Percentiles rank a stretch among this genome's conserved stretches.
phyloP scores from a whole-genome alignment of 345 rosid species.

The Pseudoturritis turrita region DNA sequence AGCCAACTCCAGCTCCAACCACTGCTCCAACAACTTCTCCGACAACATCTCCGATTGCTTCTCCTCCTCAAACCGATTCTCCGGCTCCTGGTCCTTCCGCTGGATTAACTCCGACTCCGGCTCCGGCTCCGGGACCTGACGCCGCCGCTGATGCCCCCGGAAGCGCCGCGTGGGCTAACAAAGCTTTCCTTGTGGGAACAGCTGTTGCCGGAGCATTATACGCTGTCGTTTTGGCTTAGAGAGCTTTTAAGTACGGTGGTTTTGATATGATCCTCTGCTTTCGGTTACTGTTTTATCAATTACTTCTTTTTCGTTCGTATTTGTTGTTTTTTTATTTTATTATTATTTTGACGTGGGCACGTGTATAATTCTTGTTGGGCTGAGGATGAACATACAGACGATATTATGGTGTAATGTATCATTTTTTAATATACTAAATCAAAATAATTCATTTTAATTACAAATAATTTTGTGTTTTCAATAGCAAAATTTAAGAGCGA shows the following conservation, averaged over 20 bases:
- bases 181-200: constrained; percentile 45
- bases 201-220: constrained; percentile 47
- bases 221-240: constrained; percentile 57
- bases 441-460: not conserved
- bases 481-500: not conserved
- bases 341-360: not conserved
- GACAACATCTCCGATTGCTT: constrained; percentile 26
- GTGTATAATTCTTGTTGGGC: not conserved
- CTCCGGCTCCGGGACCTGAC: constrained; percentile 23
- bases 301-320: not conserved
- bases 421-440: not conserved
- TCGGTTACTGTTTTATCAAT: not conserved
- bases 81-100: constrained; percentile 27
- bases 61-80: constrained; percentile 30
- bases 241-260: constrained; percentile 3
- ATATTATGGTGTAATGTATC: constrained; percentile 5
- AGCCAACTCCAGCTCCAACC: constrained; percentile 24
- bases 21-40: constrained; percentile 22
- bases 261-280: constrained; percentile 2
- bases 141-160: constrained; percentile 21
- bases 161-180: constrained; percentile 28
- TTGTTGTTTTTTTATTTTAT: not conserved
- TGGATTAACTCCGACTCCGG: constrained; percentile 6
- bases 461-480: not conserved
- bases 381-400: constrained; percentile 7